Evolutionary conservation across 2,329 filamentous ascomycete genomes (phyloP), one percentile per base, ranked within the genome.

Genomic region (Thelonectria discophora): DNA sequence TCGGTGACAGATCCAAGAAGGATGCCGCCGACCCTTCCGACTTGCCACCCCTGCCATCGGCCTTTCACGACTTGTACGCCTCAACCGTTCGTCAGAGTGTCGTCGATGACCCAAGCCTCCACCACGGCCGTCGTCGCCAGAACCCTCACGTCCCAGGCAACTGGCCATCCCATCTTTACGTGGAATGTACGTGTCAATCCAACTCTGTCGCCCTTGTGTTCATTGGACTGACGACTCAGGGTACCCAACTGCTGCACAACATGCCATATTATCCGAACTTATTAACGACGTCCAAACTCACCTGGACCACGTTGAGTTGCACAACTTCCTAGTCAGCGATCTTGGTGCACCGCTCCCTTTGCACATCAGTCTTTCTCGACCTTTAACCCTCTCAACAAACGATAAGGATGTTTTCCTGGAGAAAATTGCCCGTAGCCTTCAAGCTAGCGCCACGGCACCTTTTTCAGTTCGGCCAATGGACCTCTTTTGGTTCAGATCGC

Each of bases 131-230:
- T 47, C 92, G 89, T 73, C 87, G 95, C 43, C 86, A 90, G 59
- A 91, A 88, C 50, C 94, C 94, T 21, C 95, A 99, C 77, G 82
- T 94, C 24, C 86, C 88, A 61, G 95, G 95, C 62, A 92, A 93
- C 76, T 99, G 95, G 95, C 93, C 94, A 1, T 93, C 89, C 34
- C 94, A 98, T 77, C 75, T 98, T 47, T 98, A 97, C 76, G 82
- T 97, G 58, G 94, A 98, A 80, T 99, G 95, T 96, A 83, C 78
- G 88, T 81, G 15, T 27, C 21, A 21, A 4, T 27, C 34, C 34
- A 13, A 37, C 34, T 5, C 3, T 37, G 6, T 11, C 7, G 34
- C 7, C 34, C 9, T 34, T 34, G 3, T 4, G 4, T n/a, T 54
- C 10, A 65, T 56, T 10, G 27, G 54, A 27, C 51, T 48, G 40